Base-by-base conservation (phyloP, 2,329 filamentous ascomycete genomes). In the Hypoxylon sp. region DNA sequence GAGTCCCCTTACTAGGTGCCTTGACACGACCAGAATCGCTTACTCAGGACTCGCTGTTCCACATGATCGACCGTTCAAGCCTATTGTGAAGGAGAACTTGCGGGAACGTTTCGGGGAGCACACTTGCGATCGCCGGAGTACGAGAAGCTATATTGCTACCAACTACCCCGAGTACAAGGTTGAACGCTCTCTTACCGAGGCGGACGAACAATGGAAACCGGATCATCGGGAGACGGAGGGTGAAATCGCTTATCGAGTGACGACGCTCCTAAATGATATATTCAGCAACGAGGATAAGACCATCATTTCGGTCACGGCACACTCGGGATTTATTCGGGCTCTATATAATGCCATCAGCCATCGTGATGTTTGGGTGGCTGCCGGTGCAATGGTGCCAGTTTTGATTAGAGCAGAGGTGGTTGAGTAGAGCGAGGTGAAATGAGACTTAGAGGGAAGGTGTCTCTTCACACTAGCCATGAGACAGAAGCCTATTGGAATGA, bases 51-150 rank as follows among this genome's bases (percentile, higher is more conserved):
- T 89, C 5, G 72, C 78, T 59, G 61, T 71, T 11, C 66, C 81
- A 0, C 68, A 72, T 3, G 76, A 78, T 3, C 74, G 71, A 10
- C 79, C 80, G 0, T 88, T 88, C 67, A 78, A 76, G 5, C 87
- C 87, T 0, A 78, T 83, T 1, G 78, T 91, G 73, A 90, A 88
- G 74, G 88, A 91, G 64, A 75, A 84, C 3, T 80, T 90, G 13
- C 82, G 89, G 19, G 89, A 91, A 75, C 84, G 86, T 2, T 83
- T 89, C 63, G 88, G 86, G 8, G 81, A 85, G 59, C 88, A 91
- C 74, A 90, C 88, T 0, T 91, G 89, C 74, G 88, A 91, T 75
- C 82, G 85, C 14, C 82, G 88, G 14, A 84, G 83, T 54, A 76
- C 80, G 6, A 81, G 80, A 47, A 79, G 82, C 0, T 84, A 80